Base-by-base conservation (phyloP, 2,329 filamentous ascomycete genomes). In the Microsporum canis region DNA sequence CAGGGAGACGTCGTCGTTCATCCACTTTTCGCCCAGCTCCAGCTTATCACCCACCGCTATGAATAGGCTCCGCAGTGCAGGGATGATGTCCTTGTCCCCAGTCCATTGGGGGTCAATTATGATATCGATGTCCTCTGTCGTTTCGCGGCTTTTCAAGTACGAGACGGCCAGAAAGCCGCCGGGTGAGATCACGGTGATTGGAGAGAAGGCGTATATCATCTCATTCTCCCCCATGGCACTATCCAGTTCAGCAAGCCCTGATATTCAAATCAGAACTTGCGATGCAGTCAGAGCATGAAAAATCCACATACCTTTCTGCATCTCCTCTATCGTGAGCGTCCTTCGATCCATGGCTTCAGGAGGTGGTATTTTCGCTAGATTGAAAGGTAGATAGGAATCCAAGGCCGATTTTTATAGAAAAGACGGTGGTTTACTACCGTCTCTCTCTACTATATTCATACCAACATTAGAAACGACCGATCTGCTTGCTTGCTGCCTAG, bases 21-120 rank as follows among this genome's bases (percentile, higher is more conserved):
- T 23, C 17, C 17, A 23, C 17, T 23, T 23, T 23, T 23, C 17
- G 17, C 17, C 17, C 17, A 66, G 69, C 2, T 64, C 61, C 2
- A 71, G 66, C 3, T 60, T 49, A 8, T 63, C 58, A 27, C 68
- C 68, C n/a, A 68, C 68, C 5, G 63, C 60, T 7, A 57, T 47
- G 27, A 71, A 68, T 5, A 68, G 66, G 14, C 64, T 60, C 33
- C 66, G 66, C 10, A 72, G 60, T 2, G 71, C 65, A n/a, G 61
- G 63, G 58, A 70, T 68, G 47, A 72, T 68, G 29, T 72, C 71
- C 8, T 70, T 66, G 60, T 73, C 71, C 1, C 61, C 60, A n/a
- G 68, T 69, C 64, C 66, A 72, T 59, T 72, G 65, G 1, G 63
- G 63, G 38, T 63, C 63, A 6, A 65, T 63, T 31, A 64, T 47